phyloP scores from a whole-genome alignment of 1,284 basidiomycete genomes.

The Xanthoconium separans region DNA sequence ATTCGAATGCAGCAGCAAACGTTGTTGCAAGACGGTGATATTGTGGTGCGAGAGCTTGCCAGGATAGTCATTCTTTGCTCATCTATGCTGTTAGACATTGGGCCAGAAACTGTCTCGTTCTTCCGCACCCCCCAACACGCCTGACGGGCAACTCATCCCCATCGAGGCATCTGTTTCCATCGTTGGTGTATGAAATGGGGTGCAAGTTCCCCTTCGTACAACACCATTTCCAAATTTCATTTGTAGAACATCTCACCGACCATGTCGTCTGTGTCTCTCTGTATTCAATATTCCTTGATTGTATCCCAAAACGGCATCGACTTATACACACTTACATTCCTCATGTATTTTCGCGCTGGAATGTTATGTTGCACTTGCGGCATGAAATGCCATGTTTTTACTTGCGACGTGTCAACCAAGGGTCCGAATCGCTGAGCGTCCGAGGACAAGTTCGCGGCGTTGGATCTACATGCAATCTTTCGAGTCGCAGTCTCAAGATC shows the following conservation, averaged over 20 bases:
- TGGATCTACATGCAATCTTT: background rate
- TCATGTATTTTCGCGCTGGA: background rate
- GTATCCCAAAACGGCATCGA: background rate
- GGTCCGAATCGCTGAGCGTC: background rate
- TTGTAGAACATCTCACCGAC: background rate
- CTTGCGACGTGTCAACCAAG: background rate
- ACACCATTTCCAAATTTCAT: background rate
- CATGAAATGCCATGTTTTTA: background rate
- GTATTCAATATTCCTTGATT: constrained; percentile 2
- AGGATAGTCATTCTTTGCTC: background rate
- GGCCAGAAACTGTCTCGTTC: constrained; percentile 39
- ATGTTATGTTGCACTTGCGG: background rate
- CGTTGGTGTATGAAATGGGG: constrained; percentile 24
- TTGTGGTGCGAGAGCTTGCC: constrained; percentile 35
- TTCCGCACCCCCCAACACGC: constrained; percentile 35
- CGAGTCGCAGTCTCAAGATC: background rate
- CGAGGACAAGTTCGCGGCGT: background rate
- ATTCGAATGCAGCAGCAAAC: constrained; percentile 36
- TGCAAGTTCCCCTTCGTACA: background rate
- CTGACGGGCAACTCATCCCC: constrained; percentile 42
- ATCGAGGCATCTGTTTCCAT: constrained; percentile 41
- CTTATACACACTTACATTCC: background rate
- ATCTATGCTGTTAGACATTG: constrained; percentile 33
- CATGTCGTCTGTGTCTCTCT: background rate
- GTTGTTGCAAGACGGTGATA: constrained; percentile 39